phyloP scores from a whole-genome alignment of 352 stramenopile genomes.

The Elongisporangium prolatum region DNA sequence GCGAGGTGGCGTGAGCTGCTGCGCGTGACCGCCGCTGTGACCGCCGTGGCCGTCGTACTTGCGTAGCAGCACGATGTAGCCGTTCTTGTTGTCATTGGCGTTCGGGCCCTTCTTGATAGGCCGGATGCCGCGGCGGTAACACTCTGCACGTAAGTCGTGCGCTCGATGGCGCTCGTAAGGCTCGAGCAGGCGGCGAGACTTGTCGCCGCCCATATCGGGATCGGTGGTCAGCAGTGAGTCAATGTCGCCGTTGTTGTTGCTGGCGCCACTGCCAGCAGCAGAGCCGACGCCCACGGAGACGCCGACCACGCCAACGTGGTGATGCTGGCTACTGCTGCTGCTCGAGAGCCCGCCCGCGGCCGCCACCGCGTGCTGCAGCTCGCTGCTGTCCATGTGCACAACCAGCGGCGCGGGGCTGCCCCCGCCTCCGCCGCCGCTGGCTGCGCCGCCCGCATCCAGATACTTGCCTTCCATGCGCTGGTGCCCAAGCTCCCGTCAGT shows the following conservation, averaged over 20 bases:
- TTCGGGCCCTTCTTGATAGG: constrained; percentile 79
- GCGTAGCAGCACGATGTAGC: constrained; percentile 67
- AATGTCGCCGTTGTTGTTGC: constrained; percentile 48
- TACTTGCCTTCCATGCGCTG: background rate
- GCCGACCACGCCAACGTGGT: constrained; percentile 2
- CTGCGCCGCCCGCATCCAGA: background rate
- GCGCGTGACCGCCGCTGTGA: constrained; percentile 6
- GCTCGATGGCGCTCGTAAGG: constrained; percentile 74
- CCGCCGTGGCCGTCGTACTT: constrained; percentile 39
- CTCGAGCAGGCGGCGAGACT: constrained; percentile 42
- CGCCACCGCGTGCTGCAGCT: constrained; percentile 6
- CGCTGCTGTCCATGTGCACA: background rate
- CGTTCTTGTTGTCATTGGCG: constrained; percentile 84
- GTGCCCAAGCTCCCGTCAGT: background rate
- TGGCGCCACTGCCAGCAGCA: constrained; percentile 21
- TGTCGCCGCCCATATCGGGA: constrained; percentile 15
- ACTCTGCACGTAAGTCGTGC: constrained; percentile 73
- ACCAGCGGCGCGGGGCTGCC: background rate
- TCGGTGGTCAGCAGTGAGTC: constrained; percentile 61
- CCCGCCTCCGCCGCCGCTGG: background rate
- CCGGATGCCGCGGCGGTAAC: constrained; percentile 67
- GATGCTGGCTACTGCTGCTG: background rate
- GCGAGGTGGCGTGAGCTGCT: constrained; percentile 6
- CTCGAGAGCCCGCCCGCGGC: background rate
- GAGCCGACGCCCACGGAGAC: constrained; percentile 16